These are phyloP conservation scores for Fusarium sp. DNA, from an alignment of 2,329 filamentous ascomycete genomes.

Conservation along the genomic window DNA sequence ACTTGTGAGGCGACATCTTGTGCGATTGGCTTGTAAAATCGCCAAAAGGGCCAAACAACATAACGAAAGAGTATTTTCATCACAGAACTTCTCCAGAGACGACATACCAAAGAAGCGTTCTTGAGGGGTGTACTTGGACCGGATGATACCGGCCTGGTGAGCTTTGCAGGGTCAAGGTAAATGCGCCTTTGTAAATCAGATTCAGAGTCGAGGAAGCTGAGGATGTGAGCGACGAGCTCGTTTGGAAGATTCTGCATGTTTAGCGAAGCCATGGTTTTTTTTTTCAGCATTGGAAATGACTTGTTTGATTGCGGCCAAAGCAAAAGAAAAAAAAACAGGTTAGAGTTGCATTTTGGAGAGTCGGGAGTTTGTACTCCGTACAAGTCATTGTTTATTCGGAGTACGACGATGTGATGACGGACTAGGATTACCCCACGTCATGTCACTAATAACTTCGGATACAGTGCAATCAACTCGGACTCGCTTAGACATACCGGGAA, in stretches of 20 bases:
- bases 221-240: slow-evolving; percentile 67
- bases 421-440: slow-evolving; percentile 26
- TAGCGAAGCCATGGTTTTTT: neutral
- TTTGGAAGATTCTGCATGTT: slow-evolving; percentile 60
- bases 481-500: slow-evolving; percentile 3
- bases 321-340: neutral
- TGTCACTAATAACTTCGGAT: slow-evolving; percentile 1
- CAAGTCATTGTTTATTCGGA: neutral
- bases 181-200: slow-evolving; percentile 60
- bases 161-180: slow-evolving; percentile 57
- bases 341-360: neutral
- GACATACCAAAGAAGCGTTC: slow-evolving; percentile 62
- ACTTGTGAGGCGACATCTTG: slow-evolving; percentile 43
- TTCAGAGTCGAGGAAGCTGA: slow-evolving; percentile 61
- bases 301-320: neutral
- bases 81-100: slow-evolving; percentile 60
- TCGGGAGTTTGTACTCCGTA: neutral
- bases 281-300: too few species aligned
- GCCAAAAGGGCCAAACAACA: slow-evolving; percentile 53
- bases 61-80: slow-evolving; percentile 68
- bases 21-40: slow-evolving; percentile 40
- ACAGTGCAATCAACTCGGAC: slow-evolving; percentile 1
- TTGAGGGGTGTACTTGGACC: slow-evolving; percentile 58
- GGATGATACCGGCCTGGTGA: slow-evolving; percentile 37
- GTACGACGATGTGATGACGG: slow-evolving; percentile 15